Conservation (phyloP, 371 early-diverging fungal species). For the Racocetra persica region DNA sequence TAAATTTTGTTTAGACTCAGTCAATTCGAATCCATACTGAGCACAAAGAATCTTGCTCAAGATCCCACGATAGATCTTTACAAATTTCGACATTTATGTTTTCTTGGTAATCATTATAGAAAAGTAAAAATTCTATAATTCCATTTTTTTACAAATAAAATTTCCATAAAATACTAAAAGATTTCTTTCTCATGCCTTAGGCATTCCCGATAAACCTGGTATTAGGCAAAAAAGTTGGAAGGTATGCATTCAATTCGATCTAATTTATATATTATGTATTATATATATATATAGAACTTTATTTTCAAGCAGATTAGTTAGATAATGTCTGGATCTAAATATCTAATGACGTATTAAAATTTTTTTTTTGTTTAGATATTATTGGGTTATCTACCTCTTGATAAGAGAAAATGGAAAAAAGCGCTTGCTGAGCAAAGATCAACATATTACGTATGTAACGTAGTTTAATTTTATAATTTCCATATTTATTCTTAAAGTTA, state of each 20-base stretch:
- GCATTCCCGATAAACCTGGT: constrained; percentile 77
- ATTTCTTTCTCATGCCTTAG: constrained; percentile 48
- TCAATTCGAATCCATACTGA: constrained; percentile 40
- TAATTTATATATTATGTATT: not conserved
- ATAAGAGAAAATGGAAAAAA: constrained; percentile 72
- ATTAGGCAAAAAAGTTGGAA: constrained; percentile 77
- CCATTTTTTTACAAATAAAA: not conserved
- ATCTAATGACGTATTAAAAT: not conserved
- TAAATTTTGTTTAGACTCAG: constrained; percentile 15
- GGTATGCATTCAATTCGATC: constrained; percentile 45
- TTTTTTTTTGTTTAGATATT: constrained; percentile 54
- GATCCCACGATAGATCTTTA: constrained; percentile 57
- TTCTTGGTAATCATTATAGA: constrained; percentile 51
- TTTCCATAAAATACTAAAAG: not conserved
- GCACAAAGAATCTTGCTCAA: constrained; percentile 15
- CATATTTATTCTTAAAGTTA: not conserved
- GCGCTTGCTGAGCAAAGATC: constrained; percentile 60
- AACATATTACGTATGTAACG: constrained; percentile 67
- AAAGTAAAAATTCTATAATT: not conserved
- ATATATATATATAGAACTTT: not conserved
- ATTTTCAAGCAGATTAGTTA: not conserved
- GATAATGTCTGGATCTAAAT: not conserved
- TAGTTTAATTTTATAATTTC: not conserved
- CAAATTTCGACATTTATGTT: constrained; percentile 60
- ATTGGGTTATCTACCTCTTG: constrained; percentile 76